Evolutionary conservation across 179 eudicot genomes (phyloP), one percentile per base, ranked within the genome.

Genomic region (Amaranthus tricolor): DNA sequence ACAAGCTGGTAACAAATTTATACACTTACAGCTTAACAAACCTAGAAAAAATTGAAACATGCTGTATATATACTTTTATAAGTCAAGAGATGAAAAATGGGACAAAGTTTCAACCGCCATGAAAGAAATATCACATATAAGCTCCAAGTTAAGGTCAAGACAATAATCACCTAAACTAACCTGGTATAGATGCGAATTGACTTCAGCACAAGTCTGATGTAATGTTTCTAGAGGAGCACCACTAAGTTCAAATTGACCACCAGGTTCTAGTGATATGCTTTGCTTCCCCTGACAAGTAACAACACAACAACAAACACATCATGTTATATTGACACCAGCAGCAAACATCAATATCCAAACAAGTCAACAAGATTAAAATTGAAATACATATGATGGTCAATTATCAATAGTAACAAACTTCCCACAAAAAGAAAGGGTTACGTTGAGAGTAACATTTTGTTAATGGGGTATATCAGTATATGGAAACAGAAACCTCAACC

Each of bases 191-290:
- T 95, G 99, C 43, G 99, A 95, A 83, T 95, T 93, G 71, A 93
- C 96, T 82, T 93, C 99, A 11, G 98, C 99, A 83, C 97, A 95
- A 43, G 98, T 95, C 86, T 95, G 99, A 88, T 95, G 99, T 64
- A 95, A 85, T 54, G 99, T 93, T 82, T 95, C 97, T 80, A 95
- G 89, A 59, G 99, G 98, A 68, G 98, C 99, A 77, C 99, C 99
- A 78, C 99, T 95, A 61, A 95, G 98, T 84, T 95, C 99, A 76
- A 95, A 95, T 74, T 95, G 99, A 74, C 99, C 99, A 21, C 99
- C 99, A 59, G 99, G 98, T 84, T 95, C 98, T 55, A 91, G 73
- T 61, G 99, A 91, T 84, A 95, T 93, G 85, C 91, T 93, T 91
- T 95, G 99, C 74, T 87, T 86, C 58, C 95, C 99, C 99, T 95